A percentile compares a stretch with the other conserved stretches of the same genome.
Evolutionary conservation across 257 asterid species (phyloP).

Genomic region (Schizonepeta tenuifolia): DNA sequence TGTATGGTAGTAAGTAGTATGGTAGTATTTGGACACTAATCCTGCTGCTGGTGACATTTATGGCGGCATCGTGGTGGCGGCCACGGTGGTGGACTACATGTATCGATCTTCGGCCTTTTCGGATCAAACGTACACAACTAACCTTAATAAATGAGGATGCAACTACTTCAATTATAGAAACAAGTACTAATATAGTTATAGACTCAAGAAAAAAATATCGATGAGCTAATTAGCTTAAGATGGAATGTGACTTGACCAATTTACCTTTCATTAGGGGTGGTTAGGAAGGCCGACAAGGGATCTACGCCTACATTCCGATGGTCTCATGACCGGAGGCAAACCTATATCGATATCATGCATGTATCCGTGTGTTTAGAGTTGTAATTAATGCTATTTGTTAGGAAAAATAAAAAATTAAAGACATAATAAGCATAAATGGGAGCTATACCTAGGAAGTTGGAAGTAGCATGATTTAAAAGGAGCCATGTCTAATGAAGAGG

Average conservation of each 20-base stretch:
- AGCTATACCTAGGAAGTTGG: constrained; percentile 63
- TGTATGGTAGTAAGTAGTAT: constrained; percentile 51
- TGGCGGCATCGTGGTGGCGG: constrained; percentile 16
- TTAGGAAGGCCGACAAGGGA: constrained; percentile 44
- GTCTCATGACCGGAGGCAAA: constrained; percentile 75
- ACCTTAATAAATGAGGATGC: constrained; percentile 36
- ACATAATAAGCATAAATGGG: neutral
- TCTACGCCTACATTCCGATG: constrained; percentile 64
- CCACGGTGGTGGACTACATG: constrained; percentile 31
- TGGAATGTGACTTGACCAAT: constrained; percentile 3
- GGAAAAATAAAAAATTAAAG: neutral
- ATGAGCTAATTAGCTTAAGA: constrained; percentile 14
- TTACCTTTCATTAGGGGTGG: constrained; percentile 53
- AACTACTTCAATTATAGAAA: constrained; percentile 37
- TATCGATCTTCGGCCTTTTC: constrained; percentile 41
- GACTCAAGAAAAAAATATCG: neutral
- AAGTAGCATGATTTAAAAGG: constrained; percentile 68
- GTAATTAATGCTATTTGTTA: constrained; percentile 16
- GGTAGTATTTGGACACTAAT: constrained; percentile 36
- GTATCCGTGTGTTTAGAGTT: too few species aligned
- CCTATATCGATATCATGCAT: constrained; percentile 43
- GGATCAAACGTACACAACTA: constrained; percentile 30
- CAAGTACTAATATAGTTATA: constrained; percentile 33
- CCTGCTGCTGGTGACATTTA: constrained; percentile 28
- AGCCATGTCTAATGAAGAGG: constrained; percentile 53